Base-by-base conservation (phyloP, 2,329 filamentous ascomycete genomes). In the Gnomoniopsis sp. region DNA sequence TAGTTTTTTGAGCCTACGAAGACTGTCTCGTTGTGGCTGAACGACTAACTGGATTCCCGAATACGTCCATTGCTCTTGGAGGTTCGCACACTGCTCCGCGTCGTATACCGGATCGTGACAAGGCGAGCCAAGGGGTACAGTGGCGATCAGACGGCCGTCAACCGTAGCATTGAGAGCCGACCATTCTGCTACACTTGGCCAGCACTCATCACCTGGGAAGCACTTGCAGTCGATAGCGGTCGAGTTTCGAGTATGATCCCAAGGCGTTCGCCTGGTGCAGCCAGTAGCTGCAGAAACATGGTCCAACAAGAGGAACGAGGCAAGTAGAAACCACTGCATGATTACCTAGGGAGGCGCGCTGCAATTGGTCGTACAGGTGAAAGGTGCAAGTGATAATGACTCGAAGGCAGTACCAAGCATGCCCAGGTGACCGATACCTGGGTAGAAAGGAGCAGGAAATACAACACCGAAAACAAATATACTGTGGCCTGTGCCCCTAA, bases 171-270 rank as follows among this genome's bases (percentile, higher is more conserved):
- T 84, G 60, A 85, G 73, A 2, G 60, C 54, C 10, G 66, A 62
- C 81, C 81, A 84, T 19, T 67, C 65, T 15, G 62, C 36, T 2
- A 58, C 19, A 1, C 70, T 70, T 1, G 81, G 81, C 82, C 82
- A 85, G 67, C 77, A 79, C 3, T 63, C 17, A 52, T 83, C 79
- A 11, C 74, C 75, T 0, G 81, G 80, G 55, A 78, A 75, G 68
- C 76, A 60, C 26, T 47, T 60, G 44, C 58, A 60, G 36, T n/a
- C 43, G 12, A 22, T 30, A 49, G 22, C 11, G n/a, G 36, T 44
- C 6, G 14, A 34, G 12, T 19, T 38, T n/a, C 43, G 21, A 11
- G 30, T n/a, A 14, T 53, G 36, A 10, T 26, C 33, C 17, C 57
- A 53, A 11, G 53, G 49, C 44, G n/a, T 53, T 43, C 57, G 58